These are phyloP conservation scores for Candida oleophila DNA, from an alignment of 805 yeast species.

Conservation along the genomic window DNA sequence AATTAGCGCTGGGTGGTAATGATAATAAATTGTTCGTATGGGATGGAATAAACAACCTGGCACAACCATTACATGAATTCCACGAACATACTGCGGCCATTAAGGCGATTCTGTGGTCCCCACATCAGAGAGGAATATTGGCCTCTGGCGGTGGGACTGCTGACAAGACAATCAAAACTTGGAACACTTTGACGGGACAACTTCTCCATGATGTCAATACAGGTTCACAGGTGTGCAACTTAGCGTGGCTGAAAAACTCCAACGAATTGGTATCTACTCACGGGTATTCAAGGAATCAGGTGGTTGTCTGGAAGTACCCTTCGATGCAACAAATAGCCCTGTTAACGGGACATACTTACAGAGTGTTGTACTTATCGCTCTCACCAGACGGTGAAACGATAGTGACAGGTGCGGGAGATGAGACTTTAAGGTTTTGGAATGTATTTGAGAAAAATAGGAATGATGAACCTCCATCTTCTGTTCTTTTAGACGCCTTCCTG, in stretches of 20 bases:
- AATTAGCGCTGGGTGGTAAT: conserved; percentile 93
- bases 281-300: conserved; percentile 88
- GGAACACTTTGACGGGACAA: conserved; percentile 85
- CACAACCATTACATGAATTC: conserved; percentile 69
- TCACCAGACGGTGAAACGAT: conserved; percentile 96
- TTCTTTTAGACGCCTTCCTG: conserved; percentile 70
- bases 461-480: conserved; percentile 59
- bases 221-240: conserved; percentile 94
- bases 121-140: conserved; percentile 89
- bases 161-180: conserved; percentile 82
- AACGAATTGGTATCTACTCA: conserved; percentile 93
- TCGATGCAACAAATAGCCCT: conserved; percentile 91
- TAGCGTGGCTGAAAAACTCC: conserved; percentile 89
- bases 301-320: conserved; percentile 92
- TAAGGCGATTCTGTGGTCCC: conserved; percentile 96
- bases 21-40: conserved; percentile 86
- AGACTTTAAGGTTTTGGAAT: conserved; percentile 93
- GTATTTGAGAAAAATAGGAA: conserved; percentile 76
- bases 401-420: conserved; percentile 99
- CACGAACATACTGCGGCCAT: conserved; percentile 92
- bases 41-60: conserved; percentile 62
- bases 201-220: conserved; percentile 82
- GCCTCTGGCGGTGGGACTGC: conserved; percentile 98
- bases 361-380: conserved; percentile 85
- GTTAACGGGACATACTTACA: conserved; percentile 88